phyloP scores from a whole-genome alignment of 345 rosid species.

The Brassica incana region DNA sequence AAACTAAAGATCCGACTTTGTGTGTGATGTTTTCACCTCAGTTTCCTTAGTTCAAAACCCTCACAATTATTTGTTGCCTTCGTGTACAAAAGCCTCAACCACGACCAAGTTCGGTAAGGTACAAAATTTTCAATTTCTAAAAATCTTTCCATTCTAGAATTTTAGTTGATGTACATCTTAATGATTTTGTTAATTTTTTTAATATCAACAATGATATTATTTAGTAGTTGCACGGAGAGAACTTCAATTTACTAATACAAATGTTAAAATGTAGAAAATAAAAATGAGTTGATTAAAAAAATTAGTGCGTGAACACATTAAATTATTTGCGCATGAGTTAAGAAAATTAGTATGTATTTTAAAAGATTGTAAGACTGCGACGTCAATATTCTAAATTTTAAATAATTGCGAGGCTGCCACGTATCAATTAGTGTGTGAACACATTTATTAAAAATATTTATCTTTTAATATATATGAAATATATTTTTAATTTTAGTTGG shows the following conservation, averaged over 20 bases:
- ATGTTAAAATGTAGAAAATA: neutral
- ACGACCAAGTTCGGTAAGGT: neutral
- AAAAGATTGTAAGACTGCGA: neutral
- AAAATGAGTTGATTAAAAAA: too few species aligned
- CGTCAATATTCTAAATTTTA: neutral
- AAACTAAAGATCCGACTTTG: neutral
- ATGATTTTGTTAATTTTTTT: neutral
- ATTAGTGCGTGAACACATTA: neutral
- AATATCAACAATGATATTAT: neutral
- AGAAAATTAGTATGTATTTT: neutral
- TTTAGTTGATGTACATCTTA: neutral
- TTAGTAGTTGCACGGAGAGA: neutral
- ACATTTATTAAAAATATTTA: too few species aligned
- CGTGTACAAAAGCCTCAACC: neutral
- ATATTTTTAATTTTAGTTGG: too few species aligned
- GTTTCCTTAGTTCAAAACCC: neutral
- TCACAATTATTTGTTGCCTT: neutral
- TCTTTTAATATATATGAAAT: neutral
- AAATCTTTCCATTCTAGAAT: neutral
- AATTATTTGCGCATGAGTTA: neutral
- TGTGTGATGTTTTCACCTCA: neutral
- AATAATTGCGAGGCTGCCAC: neutral
- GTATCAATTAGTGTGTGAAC: neutral
- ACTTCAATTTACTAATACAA: neutral
- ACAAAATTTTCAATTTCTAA: neutral